phyloP scores from a whole-genome alignment of 306 rosid genomes.

The Prinsepia uniflora region DNA sequence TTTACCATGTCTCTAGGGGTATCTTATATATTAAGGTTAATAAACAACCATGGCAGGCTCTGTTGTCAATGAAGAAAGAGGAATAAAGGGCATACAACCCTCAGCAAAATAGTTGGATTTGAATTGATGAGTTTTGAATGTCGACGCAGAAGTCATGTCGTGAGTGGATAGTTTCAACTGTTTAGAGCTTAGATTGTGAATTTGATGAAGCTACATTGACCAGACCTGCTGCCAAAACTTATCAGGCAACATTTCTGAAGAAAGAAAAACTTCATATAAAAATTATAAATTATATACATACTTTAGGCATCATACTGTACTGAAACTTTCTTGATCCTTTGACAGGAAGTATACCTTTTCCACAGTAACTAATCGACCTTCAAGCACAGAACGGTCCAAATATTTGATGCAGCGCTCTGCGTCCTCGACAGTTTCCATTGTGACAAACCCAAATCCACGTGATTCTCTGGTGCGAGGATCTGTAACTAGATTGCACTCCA shows the following conservation, averaged over 20 bases:
- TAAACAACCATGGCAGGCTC: conserved; percentile 27
- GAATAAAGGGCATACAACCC: conserved; percentile 35
- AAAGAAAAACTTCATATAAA: conserved; percentile 16
- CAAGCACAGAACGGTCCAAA: conserved; percentile 39
- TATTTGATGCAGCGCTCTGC: conserved; percentile 43
- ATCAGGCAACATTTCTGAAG: conserved; percentile 40
- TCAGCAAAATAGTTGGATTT: conserved; percentile 41
- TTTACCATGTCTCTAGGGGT: conserved; percentile 26
- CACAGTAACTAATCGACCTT: conserved; percentile 49
- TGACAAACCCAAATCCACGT: conserved; percentile 50
- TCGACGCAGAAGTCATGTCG: conserved; percentile 46
- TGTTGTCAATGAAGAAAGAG: conserved; percentile 37
- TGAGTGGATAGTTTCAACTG: conserved; percentile 39
- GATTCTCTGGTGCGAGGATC: conserved; percentile 41
- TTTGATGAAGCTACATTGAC: conserved; percentile 47
- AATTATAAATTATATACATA: too few species aligned
- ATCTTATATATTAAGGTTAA: conserved; percentile 18
- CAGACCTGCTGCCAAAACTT: conserved; percentile 52
- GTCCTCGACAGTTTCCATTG: conserved; percentile 46
- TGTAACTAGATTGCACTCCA: conserved; percentile 39
- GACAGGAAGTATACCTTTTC: conserved; percentile 37
- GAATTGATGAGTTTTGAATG: conserved; percentile 39
- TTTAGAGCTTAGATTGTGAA: conserved; percentile 48
- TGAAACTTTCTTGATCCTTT: conserved; percentile 18
- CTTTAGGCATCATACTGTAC: too few species aligned